Conservation (phyloP, 2,329 filamentous ascomycete species). For the Pseudogymnoascus sp. region DNA sequence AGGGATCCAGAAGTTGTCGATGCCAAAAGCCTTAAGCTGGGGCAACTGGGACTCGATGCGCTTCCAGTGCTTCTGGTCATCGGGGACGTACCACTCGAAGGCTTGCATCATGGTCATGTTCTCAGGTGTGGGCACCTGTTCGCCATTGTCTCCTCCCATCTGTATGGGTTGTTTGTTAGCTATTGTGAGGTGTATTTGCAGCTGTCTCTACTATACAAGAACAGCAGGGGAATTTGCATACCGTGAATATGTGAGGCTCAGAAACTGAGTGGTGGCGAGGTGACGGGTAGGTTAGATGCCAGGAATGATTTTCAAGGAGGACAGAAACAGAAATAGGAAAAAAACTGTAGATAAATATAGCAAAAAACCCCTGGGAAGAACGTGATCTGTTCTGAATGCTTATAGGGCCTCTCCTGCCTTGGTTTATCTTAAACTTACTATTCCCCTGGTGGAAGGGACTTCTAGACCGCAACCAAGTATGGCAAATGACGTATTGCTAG, state of each 20-base stretch:
- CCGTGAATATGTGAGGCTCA: constrained; percentile 1
- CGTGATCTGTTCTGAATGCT: not conserved
- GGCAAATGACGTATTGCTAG: not conserved
- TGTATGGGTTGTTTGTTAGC: not conserved
- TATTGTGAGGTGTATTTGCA: not conserved
- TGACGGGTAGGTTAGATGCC: not conserved
- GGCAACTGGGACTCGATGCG: constrained; percentile 49
- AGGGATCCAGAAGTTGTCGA: constrained; percentile 62
- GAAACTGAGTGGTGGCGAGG: not conserved
- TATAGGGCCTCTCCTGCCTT: constrained; percentile 10
- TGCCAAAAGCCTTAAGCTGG: constrained; percentile 51
- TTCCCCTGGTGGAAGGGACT: constrained; percentile 4
- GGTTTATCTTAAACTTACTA: not conserved
- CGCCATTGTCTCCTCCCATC: constrained; percentile 16
- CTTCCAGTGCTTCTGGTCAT: constrained; percentile 54
- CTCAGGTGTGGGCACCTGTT: constrained; percentile 33
- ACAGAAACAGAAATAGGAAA: not conserved
- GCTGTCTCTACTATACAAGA: not conserved
- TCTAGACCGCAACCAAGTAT: not conserved
- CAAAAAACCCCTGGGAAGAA: not conserved
- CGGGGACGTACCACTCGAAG: constrained; percentile 67
- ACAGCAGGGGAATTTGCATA: not conserved
- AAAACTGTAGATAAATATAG: not conserved
- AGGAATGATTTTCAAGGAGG: not conserved
- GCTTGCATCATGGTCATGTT: constrained; percentile 59